Percentiles rank a stretch among this genome's conserved stretches.
Evolutionary conservation across 148 eudicot genomes (phyloP).

Genomic region (Spergularia marina): DNA sequence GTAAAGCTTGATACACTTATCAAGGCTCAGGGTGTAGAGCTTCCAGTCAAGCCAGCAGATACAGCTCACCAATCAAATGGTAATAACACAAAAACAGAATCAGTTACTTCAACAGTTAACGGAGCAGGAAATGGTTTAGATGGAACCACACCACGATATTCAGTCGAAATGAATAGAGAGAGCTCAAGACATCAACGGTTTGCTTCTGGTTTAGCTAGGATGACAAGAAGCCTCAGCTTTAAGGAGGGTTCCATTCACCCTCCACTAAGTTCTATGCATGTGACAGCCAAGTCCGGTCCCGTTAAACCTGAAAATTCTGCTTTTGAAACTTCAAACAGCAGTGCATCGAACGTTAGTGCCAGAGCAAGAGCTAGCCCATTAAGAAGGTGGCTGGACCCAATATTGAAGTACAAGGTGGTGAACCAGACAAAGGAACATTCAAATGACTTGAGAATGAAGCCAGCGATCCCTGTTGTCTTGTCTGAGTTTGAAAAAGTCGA

Average conservation of each 20-base stretch:
- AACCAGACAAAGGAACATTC: slow-evolving; percentile 27
- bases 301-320: slow-evolving; percentile 34
- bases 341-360: slow-evolving; percentile 21
- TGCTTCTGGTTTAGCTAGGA: slow-evolving; percentile 49
- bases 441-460: slow-evolving; percentile 23
- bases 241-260: slow-evolving; percentile 51
- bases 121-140: slow-evolving; percentile 28
- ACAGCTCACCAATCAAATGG: slow-evolving; percentile 8
- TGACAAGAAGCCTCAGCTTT: slow-evolving; percentile 69
- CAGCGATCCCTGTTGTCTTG: slow-evolving; percentile 20
- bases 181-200: slow-evolving; percentile 45
- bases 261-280: slow-evolving; percentile 33
- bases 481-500: slow-evolving; percentile 25
- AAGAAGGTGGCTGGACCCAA: slow-evolving; percentile 61
- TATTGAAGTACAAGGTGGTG: slow-evolving; percentile 43
- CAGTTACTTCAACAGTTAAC: slow-evolving; percentile 8
- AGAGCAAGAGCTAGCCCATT: slow-evolving; percentile 59
- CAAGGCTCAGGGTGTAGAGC: slow-evolving; percentile 33
- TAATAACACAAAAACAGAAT: slow-evolving; percentile 7
- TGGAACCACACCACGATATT: slow-evolving; percentile 19
- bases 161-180: slow-evolving; percentile 31
- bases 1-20: slow-evolving; percentile 29
- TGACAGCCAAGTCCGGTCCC: slow-evolving; percentile 49
- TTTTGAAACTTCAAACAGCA: slow-evolving; percentile 20
- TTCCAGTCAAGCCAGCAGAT: slow-evolving; percentile 19